These are phyloP conservation scores for Pelargonium fulgidum DNA, from an alignment of 441 rosid species.

Conservation along the genomic window DNA sequence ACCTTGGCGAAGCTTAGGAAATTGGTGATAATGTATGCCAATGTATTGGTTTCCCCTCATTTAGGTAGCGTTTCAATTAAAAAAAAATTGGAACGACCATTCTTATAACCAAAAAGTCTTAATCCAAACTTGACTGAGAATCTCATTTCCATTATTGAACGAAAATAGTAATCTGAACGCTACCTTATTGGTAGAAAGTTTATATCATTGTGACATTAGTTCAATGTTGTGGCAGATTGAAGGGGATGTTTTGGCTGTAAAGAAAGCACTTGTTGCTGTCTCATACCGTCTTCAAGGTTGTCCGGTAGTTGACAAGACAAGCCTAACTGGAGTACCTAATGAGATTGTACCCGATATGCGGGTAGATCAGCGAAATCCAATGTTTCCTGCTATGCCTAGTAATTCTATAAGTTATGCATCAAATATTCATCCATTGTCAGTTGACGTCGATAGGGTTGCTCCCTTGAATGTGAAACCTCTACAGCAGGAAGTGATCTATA, in stretches of 20 bases:
- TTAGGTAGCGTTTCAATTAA: too few species aligned
- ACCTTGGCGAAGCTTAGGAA: background rate
- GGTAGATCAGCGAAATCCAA: conserved; percentile 32
- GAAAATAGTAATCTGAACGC: background rate
- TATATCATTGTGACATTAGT: conserved; percentile 17
- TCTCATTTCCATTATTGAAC: too few species aligned
- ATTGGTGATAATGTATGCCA: background rate
- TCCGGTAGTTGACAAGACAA: conserved; percentile 45
- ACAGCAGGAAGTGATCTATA: conserved; percentile 55
- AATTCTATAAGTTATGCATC: conserved; percentile 37
- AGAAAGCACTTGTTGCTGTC: conserved; percentile 67
- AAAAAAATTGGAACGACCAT: too few species aligned
- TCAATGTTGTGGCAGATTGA: conserved; percentile 58
- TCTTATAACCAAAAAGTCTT: too few species aligned
- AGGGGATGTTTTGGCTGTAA: conserved; percentile 60
- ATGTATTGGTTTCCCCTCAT: background rate
- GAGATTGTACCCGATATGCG: conserved; percentile 35
- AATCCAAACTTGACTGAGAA: too few species aligned
- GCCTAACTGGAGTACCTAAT: conserved; percentile 37
- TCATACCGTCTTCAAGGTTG: conserved; percentile 79
- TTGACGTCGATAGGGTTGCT: conserved; percentile 35
- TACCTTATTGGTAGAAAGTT: background rate
- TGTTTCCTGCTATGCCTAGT: conserved; percentile 33
- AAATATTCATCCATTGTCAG: conserved; percentile 32
- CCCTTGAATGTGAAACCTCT: conserved; percentile 28